Percentiles rank a stretch among this genome's conserved stretches.
phyloP scores from a whole-genome alignment of 2,329 filamentous ascomycete species.

The Neofusicoccum cordaticola region DNA sequence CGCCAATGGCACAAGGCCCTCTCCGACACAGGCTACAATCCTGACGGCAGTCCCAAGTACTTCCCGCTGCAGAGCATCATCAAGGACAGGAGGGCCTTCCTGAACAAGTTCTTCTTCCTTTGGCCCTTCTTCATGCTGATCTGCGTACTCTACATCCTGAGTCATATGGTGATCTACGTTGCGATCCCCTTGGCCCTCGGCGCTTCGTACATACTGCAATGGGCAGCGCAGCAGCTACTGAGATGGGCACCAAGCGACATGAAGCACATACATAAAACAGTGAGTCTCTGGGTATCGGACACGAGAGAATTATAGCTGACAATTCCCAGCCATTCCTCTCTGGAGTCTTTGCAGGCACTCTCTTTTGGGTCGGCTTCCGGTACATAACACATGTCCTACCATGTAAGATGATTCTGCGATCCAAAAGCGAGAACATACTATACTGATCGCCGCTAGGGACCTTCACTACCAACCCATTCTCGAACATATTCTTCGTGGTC shows the following conservation, averaged over 20 bases:
- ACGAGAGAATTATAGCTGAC: background rate
- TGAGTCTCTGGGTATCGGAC: conserved; percentile 46
- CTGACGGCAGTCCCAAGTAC: conserved; percentile 69
- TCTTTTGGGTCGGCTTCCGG: conserved; percentile 75
- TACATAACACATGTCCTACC: conserved; percentile 75
- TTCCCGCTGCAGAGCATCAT: conserved; percentile 73
- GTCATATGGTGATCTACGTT: conserved; percentile 69
- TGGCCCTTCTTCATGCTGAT: conserved; percentile 80
- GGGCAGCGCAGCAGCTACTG: conserved; percentile 71
- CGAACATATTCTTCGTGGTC: conserved; percentile 72
- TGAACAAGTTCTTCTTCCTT: conserved; percentile 83
- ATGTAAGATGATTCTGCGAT: conserved; percentile 48
- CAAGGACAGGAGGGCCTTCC: conserved; percentile 73
- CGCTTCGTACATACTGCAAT: conserved; percentile 70
- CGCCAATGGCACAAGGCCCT: conserved; percentile 80
- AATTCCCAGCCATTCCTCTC: conserved; percentile 74
- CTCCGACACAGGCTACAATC: conserved; percentile 77
- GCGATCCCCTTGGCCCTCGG: conserved; percentile 70
- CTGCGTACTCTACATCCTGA: conserved; percentile 67
- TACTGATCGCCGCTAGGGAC: conserved; percentile 54
- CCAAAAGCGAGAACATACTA: conserved; percentile 5
- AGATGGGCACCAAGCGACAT: conserved; percentile 84
- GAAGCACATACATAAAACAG: conserved; percentile 84
- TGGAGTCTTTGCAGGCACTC: conserved; percentile 83
- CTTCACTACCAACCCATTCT: conserved; percentile 63